These are phyloP conservation scores for Gonapodya prolifera DNA, from an alignment of 192 early-diverging fungal species.

Conservation along the genomic window DNA sequence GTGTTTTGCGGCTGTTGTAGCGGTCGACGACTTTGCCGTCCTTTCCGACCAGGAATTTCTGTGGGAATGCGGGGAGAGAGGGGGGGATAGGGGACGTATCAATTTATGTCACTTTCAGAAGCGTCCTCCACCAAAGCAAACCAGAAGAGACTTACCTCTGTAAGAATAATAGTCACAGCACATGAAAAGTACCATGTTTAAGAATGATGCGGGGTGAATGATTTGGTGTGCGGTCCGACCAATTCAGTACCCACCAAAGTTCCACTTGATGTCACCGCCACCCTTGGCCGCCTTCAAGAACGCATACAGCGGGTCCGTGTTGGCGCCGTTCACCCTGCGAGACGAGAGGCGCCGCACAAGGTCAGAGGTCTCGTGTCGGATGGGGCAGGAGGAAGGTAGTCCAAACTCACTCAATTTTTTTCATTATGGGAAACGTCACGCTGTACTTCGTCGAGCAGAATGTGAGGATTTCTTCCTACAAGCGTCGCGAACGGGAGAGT, in stretches of 20 bases:
- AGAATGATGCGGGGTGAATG: neutral
- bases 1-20: neutral
- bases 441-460: neutral
- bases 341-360: neutral
- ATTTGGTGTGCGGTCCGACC: too few relatives aligned
- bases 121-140: too few relatives aligned
- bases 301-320: neutral
- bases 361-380: too few relatives aligned
- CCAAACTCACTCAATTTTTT: neutral
- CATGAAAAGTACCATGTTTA: neutral
- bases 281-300: neutral
- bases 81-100: too few relatives aligned
- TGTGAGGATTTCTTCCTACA: neutral
- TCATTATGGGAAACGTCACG: neutral
- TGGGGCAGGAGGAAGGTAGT: neutral
- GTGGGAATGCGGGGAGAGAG: too few relatives aligned
- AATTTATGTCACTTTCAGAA: too few relatives aligned
- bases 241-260: too few relatives aligned
- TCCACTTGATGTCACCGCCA: neutral
- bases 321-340: neutral
- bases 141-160: neutral
- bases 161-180: too few relatives aligned
- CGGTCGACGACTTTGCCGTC: neutral
- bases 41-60: neutral
- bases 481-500: neutral